A percentile compares a stretch with the other conserved stretches of the same genome.
Evolutionary conservation across 768 basidiomycete genomes (phyloP).

Genomic region (Obba rivulosa): DNA sequence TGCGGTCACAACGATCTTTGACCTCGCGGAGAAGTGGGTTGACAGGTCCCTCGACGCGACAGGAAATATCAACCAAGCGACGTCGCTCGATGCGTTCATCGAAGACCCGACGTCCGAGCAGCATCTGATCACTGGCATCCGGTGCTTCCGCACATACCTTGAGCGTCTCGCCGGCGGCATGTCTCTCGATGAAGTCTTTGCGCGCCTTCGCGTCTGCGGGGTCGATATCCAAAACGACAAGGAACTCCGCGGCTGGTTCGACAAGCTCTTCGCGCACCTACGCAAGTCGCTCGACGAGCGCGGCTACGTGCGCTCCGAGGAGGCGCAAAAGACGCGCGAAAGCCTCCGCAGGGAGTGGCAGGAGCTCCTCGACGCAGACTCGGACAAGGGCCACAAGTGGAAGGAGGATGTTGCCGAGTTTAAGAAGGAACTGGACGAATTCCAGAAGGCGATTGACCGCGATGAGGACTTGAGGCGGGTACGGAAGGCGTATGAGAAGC

Average conservation of each 20-base stretch:
- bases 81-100: constrained; percentile 51
- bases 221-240: constrained; percentile 48
- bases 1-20: constrained; percentile 53
- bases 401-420: constrained; percentile 41
- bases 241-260: constrained; percentile 48
- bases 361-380: constrained; percentile 39
- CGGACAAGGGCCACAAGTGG: constrained; percentile 44
- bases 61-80: constrained; percentile 34
- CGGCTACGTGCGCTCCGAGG: constrained; percentile 49
- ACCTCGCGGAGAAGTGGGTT: constrained; percentile 52
- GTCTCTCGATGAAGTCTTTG: constrained; percentile 45
- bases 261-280: constrained; percentile 45
- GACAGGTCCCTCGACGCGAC: constrained; percentile 46
- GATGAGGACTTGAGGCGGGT: constrained; percentile 48
- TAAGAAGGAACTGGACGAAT: constrained; percentile 37
- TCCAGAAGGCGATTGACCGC: constrained; percentile 39
- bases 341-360: constrained; percentile 48
- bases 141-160: constrained; percentile 32
- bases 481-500: constrained; percentile 40
- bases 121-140: constrained; percentile 50
- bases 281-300: constrained; percentile 42
- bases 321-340: constrained; percentile 33
- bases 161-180: constrained; percentile 50
- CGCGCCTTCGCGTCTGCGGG: constrained; percentile 37
- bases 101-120: constrained; percentile 60